Evolutionary conservation across 169 alveolate species (phyloP).

Genomic region (Plasmodium gaboni): DNA sequence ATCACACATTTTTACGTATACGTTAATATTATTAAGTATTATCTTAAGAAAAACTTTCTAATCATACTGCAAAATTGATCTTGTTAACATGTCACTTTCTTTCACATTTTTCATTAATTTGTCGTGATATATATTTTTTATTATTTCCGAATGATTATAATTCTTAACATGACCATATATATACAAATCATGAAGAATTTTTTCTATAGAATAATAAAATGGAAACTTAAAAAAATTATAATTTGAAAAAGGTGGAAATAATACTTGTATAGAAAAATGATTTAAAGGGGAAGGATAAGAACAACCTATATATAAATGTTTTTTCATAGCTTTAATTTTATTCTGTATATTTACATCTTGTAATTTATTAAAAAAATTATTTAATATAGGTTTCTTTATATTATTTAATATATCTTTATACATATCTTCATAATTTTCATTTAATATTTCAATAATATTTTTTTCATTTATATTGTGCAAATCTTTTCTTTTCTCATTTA

Average conservation of each 20-base stretch:
- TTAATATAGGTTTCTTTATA: constrained; percentile 31
- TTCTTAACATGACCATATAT: constrained; percentile 74
- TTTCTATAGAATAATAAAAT: constrained; percentile 65
- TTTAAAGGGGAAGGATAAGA: constrained; percentile 74
- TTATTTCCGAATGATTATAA: constrained; percentile 66
- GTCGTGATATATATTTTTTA: constrained; percentile 48
- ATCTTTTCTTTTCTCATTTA: constrained; percentile 11
- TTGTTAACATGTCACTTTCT: constrained; percentile 24
- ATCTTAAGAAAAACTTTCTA: too few relatives aligned
- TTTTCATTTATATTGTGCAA: constrained; percentile 48
- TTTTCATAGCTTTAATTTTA: constrained; percentile 60
- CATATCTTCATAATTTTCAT: constrained; percentile 61
- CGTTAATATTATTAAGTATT: too few relatives aligned
- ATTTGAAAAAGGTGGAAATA: constrained; percentile 73
- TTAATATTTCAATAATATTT: constrained; percentile 63
- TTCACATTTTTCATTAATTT: constrained; percentile 42
- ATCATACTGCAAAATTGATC: too few relatives aligned
- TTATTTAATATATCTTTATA: constrained; percentile 49
- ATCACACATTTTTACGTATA: too few relatives aligned
- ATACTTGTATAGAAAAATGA: constrained; percentile 71
- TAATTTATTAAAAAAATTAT: constrained; percentile 40
- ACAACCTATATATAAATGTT: constrained; percentile 52
- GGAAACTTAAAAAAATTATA: constrained; percentile 71
- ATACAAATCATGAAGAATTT: constrained; percentile 67
- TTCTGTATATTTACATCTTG: constrained; percentile 51